Conservation (phyloP, 106 monocot genomes). For the Dioscorea dumetorum region DNA sequence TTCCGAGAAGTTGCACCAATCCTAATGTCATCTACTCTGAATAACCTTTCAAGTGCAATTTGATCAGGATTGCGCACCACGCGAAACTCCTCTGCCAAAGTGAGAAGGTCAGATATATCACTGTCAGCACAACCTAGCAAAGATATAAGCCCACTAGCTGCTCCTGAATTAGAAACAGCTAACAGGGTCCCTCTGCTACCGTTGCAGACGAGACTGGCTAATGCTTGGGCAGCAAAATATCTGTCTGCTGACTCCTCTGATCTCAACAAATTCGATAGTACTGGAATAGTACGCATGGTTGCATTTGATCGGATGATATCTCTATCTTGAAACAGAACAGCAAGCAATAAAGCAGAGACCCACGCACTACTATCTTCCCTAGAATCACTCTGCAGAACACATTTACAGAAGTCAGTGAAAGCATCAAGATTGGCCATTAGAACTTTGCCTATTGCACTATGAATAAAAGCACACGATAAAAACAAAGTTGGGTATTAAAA, state of each 20-base stretch:
- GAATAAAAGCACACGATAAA: too few relatives aligned
- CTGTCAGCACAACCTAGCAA: conserved; percentile 95
- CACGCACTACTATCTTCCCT: conserved; percentile 74
- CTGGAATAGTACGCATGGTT: conserved; percentile 72
- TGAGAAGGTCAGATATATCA: conserved; percentile 75
- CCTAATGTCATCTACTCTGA: conserved; percentile 91
- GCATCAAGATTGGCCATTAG: not conserved
- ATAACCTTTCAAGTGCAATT: conserved; percentile 68
- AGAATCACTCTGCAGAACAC: conserved; percentile 54
- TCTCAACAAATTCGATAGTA: conserved; percentile 67
- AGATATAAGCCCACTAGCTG: conserved; percentile 65
- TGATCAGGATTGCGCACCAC: conserved; percentile 69
- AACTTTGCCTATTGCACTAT: not conserved
- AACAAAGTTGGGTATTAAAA: too few relatives aligned
- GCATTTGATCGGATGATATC: conserved; percentile 63
- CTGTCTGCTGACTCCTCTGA: conserved; percentile 73
- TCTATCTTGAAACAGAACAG: conserved; percentile 77
- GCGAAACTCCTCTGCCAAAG: conserved; percentile 75
- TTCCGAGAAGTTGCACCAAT: conserved; percentile 74
- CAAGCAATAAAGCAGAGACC: conserved; percentile 81
- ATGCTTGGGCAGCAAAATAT: conserved; percentile 96
- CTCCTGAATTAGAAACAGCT: conserved; percentile 91
- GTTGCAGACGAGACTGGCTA: conserved; percentile 75
- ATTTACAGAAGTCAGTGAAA: conserved; percentile 2
- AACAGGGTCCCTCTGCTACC: conserved; percentile 80